Evolutionary conservation across 2,329 filamentous ascomycete species (phyloP).

Genomic region (Lasiodiplodia sp.): DNA sequence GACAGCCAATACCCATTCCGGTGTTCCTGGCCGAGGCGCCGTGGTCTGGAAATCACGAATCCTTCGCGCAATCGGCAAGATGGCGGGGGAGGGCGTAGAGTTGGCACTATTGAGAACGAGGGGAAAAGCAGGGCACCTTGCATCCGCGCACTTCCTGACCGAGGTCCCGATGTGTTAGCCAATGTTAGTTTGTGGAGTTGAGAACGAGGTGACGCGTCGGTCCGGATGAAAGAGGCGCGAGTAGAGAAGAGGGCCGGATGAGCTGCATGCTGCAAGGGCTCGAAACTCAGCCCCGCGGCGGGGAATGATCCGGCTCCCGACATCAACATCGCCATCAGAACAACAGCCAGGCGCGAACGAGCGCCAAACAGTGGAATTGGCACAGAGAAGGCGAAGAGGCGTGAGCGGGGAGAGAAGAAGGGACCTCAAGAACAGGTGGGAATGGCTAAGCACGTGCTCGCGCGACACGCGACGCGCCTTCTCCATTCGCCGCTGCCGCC

Average conservation of each 20-base stretch:
- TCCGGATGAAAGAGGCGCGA: neutral
- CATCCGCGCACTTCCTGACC: conserved; percentile 7
- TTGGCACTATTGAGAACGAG: neutral
- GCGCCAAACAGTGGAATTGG: neutral
- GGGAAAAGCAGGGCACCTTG: neutral
- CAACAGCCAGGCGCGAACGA: neutral
- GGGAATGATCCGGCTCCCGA: neutral
- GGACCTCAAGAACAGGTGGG: neutral
- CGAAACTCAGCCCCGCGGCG: neutral
- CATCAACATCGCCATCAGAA: neutral
- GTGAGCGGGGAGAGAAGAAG: neutral
- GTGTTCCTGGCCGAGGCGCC: neutral
- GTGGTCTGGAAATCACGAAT: neutral
- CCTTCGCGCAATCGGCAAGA: conserved; percentile 1
- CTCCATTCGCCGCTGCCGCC: neutral
- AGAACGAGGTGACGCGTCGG: neutral
- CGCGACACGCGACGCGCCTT: neutral
- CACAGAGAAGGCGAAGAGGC: neutral
- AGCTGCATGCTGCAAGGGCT: neutral
- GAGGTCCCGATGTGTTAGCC: neutral
- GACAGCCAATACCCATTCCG: neutral
- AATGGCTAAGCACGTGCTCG: neutral
- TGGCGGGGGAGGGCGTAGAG: neutral
- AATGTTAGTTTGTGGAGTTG: too few relatives aligned
- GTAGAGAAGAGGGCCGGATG: neutral